These are phyloP conservation scores for Aspergillus leporis DNA, from an alignment of 495 filamentous ascomycete species.

Conservation along the genomic window DNA sequence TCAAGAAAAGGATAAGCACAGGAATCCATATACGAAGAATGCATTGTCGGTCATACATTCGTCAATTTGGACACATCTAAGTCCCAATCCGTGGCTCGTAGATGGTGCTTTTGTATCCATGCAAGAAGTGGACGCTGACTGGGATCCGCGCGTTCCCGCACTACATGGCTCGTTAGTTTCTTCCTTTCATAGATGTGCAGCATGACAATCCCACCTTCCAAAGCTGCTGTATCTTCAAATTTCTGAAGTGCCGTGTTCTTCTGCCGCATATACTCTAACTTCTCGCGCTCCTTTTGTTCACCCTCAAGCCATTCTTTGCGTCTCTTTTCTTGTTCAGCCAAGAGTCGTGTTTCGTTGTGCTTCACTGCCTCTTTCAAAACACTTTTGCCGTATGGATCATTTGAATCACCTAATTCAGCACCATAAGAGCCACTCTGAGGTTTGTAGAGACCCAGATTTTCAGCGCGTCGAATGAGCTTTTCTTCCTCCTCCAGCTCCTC, in stretches of 20 bases:
- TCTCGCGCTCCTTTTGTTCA: slow-evolving; percentile 41
- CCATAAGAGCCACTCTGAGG: slow-evolving; percentile 47
- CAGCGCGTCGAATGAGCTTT: slow-evolving; percentile 44
- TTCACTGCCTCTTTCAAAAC: slow-evolving; percentile 50
- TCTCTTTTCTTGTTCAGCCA: slow-evolving; percentile 50
- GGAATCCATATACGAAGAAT: background rate
- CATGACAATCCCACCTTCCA: slow-evolving; percentile 31
- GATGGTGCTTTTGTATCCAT: slow-evolving; percentile 52
- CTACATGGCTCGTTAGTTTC: slow-evolving; percentile 9
- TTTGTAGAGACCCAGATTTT: slow-evolving; percentile 51
- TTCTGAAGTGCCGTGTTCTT: slow-evolving; percentile 54
- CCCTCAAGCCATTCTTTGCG: slow-evolving; percentile 47
- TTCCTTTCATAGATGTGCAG: background rate
- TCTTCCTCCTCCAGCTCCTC: slow-evolving; percentile 49
- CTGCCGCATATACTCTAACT: slow-evolving; percentile 39
- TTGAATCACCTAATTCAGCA: slow-evolving; percentile 41
- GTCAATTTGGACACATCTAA: slow-evolving; percentile 34
- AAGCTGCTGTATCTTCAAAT: slow-evolving; percentile 37
- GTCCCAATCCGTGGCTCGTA: slow-evolving; percentile 37
- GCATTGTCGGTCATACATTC: slow-evolving; percentile 28
- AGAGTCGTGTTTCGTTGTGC: slow-evolving; percentile 45
- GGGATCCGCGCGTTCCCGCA: slow-evolving; percentile 46
- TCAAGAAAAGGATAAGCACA: slow-evolving; percentile 8
- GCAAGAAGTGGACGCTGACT: slow-evolving; percentile 41
- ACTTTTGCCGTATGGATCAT: slow-evolving; percentile 45